Base-by-base conservation (phyloP, 2,329 filamentous ascomycete genomes). In the Coniochaeta sp. region DNA sequence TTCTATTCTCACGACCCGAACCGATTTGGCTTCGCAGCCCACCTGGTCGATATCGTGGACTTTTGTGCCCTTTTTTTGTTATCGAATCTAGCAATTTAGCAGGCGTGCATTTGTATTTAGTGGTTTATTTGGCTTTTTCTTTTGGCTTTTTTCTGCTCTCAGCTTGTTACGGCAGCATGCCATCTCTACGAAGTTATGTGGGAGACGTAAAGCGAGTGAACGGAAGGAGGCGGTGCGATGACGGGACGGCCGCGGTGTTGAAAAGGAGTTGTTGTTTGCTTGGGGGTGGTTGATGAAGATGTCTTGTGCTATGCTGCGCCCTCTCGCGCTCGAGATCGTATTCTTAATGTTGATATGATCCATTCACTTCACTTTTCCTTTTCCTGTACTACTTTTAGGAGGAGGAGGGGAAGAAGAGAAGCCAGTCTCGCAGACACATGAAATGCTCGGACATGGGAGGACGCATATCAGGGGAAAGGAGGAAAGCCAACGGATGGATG, bases 61-160 rank as follows among this genome's bases (percentile, higher is more conserved):
- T 7, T 55, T 54, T 59, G 55, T 57, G 51, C n/a, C n/a, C 55
- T 59, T 52, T 42, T 27, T 48, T 52, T 55, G 56, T 52, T 53
- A n/a, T 50, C 31, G 52, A 49, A 53, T 48, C 53, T 46, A 54
- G 48, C 50, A 53, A 52, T 55, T 60, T 61, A 60, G 61, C 60
- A 59, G 58, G 60, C 61, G 64, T 67, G 66, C 71, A 64, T 69
- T 63, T 66, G 64, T n/a, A 64, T 65, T 66, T 58, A 22, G 33
- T 53, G 47, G 64, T 64, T 31, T 30, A 48, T 7, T 60, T 56
- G n/a, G n/a, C n/a, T n/a, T n/a, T n/a, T n/a, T n/a, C n/a, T n/a
- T n/a, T n/a, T n/a, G n/a, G n/a, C 54, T 62, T 63, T 57, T 60
- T 58, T 60, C 54, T 52, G 20, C n/a, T 18, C 5, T 46, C 13